Evolutionary conservation across 2,329 filamentous ascomycete genomes (phyloP).

Genomic region (Arthrobotrys iridis): DNA sequence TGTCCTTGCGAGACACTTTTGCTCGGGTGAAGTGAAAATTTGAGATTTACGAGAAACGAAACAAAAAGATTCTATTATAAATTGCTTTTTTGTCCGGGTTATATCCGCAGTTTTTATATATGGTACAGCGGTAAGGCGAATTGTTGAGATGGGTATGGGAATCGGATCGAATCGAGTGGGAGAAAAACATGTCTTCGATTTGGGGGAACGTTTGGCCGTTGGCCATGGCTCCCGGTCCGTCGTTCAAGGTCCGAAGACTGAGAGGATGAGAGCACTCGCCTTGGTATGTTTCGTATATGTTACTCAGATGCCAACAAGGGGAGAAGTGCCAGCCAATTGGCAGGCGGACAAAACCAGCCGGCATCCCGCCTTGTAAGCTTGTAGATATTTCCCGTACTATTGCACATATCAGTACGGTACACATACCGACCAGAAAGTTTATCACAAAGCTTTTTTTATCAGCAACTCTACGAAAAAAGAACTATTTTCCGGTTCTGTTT

Average conservation of each 20-base stretch:
- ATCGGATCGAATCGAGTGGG: neutral
- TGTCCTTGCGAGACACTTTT: conserved; percentile 35
- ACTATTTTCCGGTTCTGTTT: too few relatives aligned
- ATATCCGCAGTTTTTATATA: conserved; percentile 1
- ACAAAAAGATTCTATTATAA: neutral
- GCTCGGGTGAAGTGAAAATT: conserved; percentile 1
- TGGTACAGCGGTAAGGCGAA: neutral
- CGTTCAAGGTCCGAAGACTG: neutral
- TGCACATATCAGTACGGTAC: too few relatives aligned
- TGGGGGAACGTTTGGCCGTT: conserved; percentile 8
- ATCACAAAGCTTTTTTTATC: too few relatives aligned
- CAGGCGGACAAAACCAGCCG: conserved; percentile 8
- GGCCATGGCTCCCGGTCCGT: conserved; percentile 6
- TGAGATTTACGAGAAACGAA: conserved; percentile 30
- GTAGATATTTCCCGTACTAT: neutral
- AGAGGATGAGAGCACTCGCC: neutral
- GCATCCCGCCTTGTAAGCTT: neutral
- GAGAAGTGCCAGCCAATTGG: neutral
- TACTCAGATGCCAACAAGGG: conserved; percentile 14
- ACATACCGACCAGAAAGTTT: too few relatives aligned
- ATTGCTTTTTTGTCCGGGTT: neutral
- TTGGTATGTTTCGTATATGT: conserved; percentile 18
- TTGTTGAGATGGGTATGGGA: neutral
- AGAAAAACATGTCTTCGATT: conserved; percentile 13
- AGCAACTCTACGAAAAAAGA: too few relatives aligned